phyloP scores from a whole-genome alignment of 768 basidiomycete genomes.

The Terana coerulea region DNA sequence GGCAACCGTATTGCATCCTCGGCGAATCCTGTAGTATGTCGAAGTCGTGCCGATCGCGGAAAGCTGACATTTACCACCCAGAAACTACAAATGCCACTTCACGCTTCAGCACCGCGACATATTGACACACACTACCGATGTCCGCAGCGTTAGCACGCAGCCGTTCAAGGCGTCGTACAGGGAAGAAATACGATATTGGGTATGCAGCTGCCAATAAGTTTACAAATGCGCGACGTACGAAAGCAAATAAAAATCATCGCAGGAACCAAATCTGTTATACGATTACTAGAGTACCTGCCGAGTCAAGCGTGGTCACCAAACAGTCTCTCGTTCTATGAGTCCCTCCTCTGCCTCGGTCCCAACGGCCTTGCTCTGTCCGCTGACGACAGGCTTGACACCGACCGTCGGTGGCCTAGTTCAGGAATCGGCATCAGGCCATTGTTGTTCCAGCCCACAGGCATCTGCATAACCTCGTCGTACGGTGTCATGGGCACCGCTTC shows the following conservation, averaged over 20 bases:
- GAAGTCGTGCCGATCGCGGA: no score
- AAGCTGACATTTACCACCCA: no score
- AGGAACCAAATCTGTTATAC: no score
- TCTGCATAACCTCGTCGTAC: background rate
- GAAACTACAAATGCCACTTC: no score
- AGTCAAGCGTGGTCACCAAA: background rate
- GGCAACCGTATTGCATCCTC: no score
- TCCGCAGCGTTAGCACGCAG: no score
- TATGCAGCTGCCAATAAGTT: background rate
- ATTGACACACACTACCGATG: no score
- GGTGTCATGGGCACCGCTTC: slow-evolving; percentile 9
- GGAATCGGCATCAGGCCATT: background rate
- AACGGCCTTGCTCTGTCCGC: background rate
- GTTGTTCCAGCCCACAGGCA: background rate
- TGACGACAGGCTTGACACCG: slow-evolving; percentile 1
- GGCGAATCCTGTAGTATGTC: no score
- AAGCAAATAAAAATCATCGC: no score
- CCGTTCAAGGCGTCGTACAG: no score
- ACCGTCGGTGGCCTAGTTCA: slow-evolving; percentile 4
- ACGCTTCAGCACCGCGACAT: no score
- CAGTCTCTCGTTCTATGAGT: slow-evolving; percentile 1
- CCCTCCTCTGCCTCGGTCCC: slow-evolving; percentile 1
- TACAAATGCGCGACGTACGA: no score
- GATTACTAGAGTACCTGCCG: background rate
- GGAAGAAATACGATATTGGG: background rate